These are phyloP conservation scores for Vigna angularis DNA, from an alignment of 306 rosid genomes.

Conservation along the genomic window DNA sequence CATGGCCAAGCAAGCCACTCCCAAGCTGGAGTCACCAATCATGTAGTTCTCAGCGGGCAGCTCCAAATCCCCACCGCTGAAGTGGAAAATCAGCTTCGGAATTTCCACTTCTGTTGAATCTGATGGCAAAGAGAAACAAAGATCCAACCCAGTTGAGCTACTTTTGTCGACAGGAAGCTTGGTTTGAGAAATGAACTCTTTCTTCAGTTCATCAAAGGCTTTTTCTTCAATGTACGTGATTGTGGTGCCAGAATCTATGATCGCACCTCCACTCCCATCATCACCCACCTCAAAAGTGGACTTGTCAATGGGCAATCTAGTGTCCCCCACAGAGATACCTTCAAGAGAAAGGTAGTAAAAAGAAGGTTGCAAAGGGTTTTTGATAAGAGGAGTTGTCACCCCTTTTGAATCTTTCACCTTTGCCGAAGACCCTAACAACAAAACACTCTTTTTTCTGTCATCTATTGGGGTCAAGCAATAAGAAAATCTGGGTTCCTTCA, in stretches of 20 bases:
- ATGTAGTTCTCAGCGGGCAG: constrained; percentile 72
- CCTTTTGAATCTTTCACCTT: constrained; percentile 39
- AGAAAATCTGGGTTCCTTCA: constrained; percentile 71
- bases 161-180: constrained; percentile 54
- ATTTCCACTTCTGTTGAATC: constrained; percentile 48
- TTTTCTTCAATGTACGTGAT: constrained; percentile 60
- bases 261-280: constrained; percentile 83
- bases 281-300: constrained; percentile 57
- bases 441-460: constrained; percentile 60
- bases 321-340: constrained; percentile 79
- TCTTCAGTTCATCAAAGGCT: constrained; percentile 53
- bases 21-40: constrained; percentile 57
- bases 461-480: constrained; percentile 77
- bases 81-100: constrained; percentile 76
- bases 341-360: constrained; percentile 80
- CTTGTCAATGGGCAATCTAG: constrained; percentile 49
- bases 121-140: constrained; percentile 68
- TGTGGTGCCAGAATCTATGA: constrained; percentile 93
- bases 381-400: constrained; percentile 62
- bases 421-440: constrained; percentile 71
- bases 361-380: constrained; percentile 72
- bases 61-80: constrained; percentile 72
- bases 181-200: constrained; percentile 67
- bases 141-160: constrained; percentile 63
- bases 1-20: constrained; percentile 80